Percentiles rank a stretch among this genome's conserved stretches.
Evolutionary conservation across 441 rosid genomes (phyloP).

Genomic region (Populus hybrid): DNA sequence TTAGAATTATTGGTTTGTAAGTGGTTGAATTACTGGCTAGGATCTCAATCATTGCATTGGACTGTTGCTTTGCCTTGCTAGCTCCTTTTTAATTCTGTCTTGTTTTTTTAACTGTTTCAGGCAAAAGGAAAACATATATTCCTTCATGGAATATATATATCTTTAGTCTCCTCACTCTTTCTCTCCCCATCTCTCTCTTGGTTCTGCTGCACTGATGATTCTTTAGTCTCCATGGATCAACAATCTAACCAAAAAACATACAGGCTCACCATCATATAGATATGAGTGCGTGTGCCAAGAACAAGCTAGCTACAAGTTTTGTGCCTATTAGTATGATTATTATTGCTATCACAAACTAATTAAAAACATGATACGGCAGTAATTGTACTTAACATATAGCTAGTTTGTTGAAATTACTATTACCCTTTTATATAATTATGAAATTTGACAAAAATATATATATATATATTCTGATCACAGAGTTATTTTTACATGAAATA

Average conservation of each 20-base stretch:
- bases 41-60: conserved; percentile 49
- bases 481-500: background rate
- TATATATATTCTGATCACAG: no score
- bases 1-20: conserved; percentile 35
- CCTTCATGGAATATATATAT: conserved; percentile 7
- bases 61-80: conserved; percentile 22
- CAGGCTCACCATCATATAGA: background rate
- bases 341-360: background rate
- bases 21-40: conserved; percentile 41
- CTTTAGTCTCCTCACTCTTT: background rate
- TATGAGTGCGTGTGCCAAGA: background rate
- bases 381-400: background rate
- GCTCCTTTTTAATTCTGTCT: background rate
- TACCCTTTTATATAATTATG: no score
- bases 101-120: conserved; percentile 26
- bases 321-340: background rate
- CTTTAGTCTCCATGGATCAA: background rate
- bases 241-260: background rate
- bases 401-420: background rate
- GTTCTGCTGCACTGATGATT: background rate
- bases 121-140: conserved; percentile 11
- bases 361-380: background rate
- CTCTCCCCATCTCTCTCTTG: background rate
- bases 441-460: no score
- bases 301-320: background rate